phyloP scores from a whole-genome alignment of 1,139 yeast genomes.

The Geotrichum europaeum region DNA sequence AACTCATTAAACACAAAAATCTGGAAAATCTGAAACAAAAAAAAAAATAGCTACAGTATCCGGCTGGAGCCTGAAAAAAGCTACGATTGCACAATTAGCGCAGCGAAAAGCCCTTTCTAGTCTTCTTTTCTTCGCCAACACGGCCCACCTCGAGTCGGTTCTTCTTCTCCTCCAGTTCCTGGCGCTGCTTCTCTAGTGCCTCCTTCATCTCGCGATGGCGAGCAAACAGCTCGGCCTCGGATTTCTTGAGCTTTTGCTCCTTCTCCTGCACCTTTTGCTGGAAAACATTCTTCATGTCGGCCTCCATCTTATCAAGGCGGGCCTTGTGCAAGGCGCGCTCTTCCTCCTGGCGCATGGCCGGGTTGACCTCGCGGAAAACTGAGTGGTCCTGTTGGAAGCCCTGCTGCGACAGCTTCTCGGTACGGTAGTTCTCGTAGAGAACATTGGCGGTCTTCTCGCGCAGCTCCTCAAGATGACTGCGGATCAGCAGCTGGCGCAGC shows the following conservation, averaged over 20 bases:
- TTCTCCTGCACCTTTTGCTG: slow-evolving; percentile 95
- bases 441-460: slow-evolving; percentile 75
- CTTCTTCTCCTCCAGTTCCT: slow-evolving; percentile 86
- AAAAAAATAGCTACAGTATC: neutral
- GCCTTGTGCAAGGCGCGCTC: slow-evolving; percentile 92
- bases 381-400: slow-evolving; percentile 90
- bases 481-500: slow-evolving; percentile 81
- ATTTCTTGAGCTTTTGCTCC: slow-evolving; percentile 94
- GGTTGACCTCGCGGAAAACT: slow-evolving; percentile 92
- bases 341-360: slow-evolving; percentile 87
- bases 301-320: slow-evolving; percentile 87
- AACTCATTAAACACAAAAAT: neutral
- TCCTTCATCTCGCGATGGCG: slow-evolving; percentile 98
- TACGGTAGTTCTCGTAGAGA: slow-evolving; percentile 84
- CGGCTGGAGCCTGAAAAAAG: neutral
- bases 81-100: slow-evolving; percentile 32
- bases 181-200: slow-evolving; percentile 79
- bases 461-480: slow-evolving; percentile 90
- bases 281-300: slow-evolving; percentile 95
- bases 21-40: neutral
- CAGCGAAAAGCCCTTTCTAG: slow-evolving; percentile 48
- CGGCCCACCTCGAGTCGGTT: slow-evolving; percentile 69
- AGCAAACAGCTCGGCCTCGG: slow-evolving; percentile 93
- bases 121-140: slow-evolving; percentile 50
- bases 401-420: slow-evolving; percentile 68